Base-by-base conservation (phyloP, 129 eudicot genomes). In the Gnaphalium uliginosum region DNA sequence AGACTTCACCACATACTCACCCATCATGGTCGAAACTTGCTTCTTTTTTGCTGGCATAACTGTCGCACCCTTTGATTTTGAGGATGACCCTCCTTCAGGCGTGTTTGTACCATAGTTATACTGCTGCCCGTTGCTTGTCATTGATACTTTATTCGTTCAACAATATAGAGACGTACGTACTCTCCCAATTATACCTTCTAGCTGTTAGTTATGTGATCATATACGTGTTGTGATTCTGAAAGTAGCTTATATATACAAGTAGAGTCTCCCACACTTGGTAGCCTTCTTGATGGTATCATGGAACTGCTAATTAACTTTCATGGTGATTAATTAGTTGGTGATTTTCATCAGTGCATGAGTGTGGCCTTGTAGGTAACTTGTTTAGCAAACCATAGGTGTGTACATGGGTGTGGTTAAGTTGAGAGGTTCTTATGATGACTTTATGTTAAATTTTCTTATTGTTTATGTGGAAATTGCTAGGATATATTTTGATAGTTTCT, bases 81-180 rank as follows among this genome's bases (percentile, higher is more conserved):
- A 46, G 6, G 72, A n/a, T 8, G 65, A 27, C 3, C 24, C 18
- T 8, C 57, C 41, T 30, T 53, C 27, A 0, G 1, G 46, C 13
- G 7, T 53, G 53, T 33, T 51, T 23, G 19, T 54, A 23, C 5
- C 14, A 4, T 35, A 11, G 25, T 18, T 33, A 35, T 22, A 15
- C 8, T 65, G 66, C 22, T 76, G 66, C 56, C 58, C 37, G 8
- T 68, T 66, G 37, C 33, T 46, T n/a, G 78, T 59, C 78, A 60
- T 73, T 17, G 19, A 23, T 32, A 6, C 10, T 1, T 35, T 35
- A 35, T 39, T 39, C 29, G 15, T 35, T 53, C 17, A 29, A 29
- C 32, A 1, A 29, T 27, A 2, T 27, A 1, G n/a, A n/a, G n/a
- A n/a, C n/a, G n/a, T n/a, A n/a, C n/a, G n/a, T n/a, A n/a, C n/a